phyloP scores from a whole-genome alignment of 345 rosid genomes.

The Salix exigua region DNA sequence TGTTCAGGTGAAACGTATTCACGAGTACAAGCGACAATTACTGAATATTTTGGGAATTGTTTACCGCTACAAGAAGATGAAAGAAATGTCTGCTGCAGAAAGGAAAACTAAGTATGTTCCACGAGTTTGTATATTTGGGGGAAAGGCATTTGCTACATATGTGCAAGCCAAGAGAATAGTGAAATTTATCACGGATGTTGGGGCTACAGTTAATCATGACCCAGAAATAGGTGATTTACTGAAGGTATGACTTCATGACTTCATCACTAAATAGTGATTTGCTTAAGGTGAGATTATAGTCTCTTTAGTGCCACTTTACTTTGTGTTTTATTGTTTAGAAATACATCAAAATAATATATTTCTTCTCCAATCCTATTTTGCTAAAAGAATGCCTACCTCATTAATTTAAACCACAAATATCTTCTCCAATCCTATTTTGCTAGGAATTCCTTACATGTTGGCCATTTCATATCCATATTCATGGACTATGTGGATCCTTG shows the following conservation, averaged over 20 bases:
- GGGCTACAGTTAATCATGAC: constrained; percentile 60
- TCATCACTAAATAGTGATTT: too few species aligned
- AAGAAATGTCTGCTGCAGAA: constrained; percentile 58
- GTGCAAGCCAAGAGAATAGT: constrained; percentile 84
- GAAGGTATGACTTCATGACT: constrained; percentile 41
- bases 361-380: too few species aligned
- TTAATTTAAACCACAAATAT: too few species aligned
- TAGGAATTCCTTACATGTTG: too few species aligned
- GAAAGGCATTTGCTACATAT: constrained; percentile 76
- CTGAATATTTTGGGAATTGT: constrained; percentile 68
- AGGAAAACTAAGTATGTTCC: constrained; percentile 52
- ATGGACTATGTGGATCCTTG: too few species aligned
- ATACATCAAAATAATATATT: too few species aligned
- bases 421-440: too few species aligned
- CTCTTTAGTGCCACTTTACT: too few species aligned
- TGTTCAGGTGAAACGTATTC: constrained; percentile 70
- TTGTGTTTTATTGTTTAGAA: too few species aligned
- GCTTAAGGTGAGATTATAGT: too few species aligned
- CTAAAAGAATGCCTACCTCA: too few species aligned
- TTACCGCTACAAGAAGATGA: constrained; percentile 73
- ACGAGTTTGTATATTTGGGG: constrained; percentile 76
- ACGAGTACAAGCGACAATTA: constrained; percentile 73
- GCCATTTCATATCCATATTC: neutral
- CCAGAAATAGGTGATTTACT: constrained; percentile 66
- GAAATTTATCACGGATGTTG: constrained; percentile 71